Evolutionary conservation across 129 eudicot genomes (phyloP), one percentile per base, ranked within the genome.

Genomic region (Lactuca sativa): DNA sequence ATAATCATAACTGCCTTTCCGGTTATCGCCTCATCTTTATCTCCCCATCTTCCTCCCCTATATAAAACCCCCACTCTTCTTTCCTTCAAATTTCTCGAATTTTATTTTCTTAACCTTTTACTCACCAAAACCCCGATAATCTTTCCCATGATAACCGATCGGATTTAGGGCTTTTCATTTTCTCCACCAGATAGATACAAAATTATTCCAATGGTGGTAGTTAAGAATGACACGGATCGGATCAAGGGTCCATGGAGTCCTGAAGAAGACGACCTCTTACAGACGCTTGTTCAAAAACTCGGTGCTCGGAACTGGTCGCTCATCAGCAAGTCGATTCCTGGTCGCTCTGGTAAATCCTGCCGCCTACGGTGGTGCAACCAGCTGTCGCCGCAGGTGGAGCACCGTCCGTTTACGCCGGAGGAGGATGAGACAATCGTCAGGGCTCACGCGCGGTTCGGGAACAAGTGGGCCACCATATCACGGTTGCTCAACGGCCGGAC

Each of bases 361-460:
- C 78, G 97, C n/a, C 74, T 90, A 36, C 81, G 97, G 70, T 90
- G 97, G 97, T 90, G 95, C 69, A 90, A 90, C 78, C 97, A 90
- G 84, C 82, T 90, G n/a, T 86, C 95, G 11, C 97, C 97, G 9
- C 73, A 80, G 70, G 95, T 90, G 58, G 91, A 86, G 78, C 97
- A 86, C 56, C 83, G 88, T 6, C 78, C 87, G 12, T 90, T 90
- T 33, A 82, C 91, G 14, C 31, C 72, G 3, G 82, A 90, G 25
- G 97, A 90, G 16, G 97, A 90, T 52, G 89, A 84, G 57, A 80
- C 70, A 13, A 90, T 87, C 53, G 15, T 90, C 7, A 60, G 81
- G 65, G 97, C 97, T 9, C 97, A 87, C 67, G 95, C 84, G 2
- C 72, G 72, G 77, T 75, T 75, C 7, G 97, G 97, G 12, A 90